Evolutionary conservation across 352 stramenopile genomes (phyloP).

Genomic region (Saprolegnia diclina): DNA sequence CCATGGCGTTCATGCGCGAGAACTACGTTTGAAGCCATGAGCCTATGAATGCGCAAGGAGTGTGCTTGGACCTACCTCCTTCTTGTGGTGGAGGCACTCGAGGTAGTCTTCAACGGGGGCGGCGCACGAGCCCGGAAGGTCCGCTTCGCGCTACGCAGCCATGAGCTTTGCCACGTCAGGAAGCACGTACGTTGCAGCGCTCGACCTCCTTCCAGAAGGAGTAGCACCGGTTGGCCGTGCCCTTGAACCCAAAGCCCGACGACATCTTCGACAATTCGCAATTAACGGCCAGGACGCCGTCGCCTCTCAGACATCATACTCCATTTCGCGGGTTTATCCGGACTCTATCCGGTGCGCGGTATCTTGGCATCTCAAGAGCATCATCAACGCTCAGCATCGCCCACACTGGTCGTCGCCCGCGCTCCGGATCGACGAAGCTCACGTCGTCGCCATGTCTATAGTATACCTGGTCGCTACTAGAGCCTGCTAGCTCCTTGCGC

Average conservation of each 20-base stretch:
- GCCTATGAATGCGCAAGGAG: not conserved
- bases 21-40: constrained; percentile 38
- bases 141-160: constrained; percentile 62
- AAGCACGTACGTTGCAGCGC: constrained; percentile 88
- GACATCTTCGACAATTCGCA: constrained; percentile 57
- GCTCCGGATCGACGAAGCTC: too few species aligned
- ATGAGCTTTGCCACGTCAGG: constrained; percentile 1
- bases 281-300: not conserved
- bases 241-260: constrained; percentile 92
- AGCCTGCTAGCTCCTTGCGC: too few species aligned
- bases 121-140: constrained; percentile 69
- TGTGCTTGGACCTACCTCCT: constrained; percentile 62
- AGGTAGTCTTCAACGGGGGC: constrained; percentile 92
- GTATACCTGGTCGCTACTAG: too few species aligned
- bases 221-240: constrained; percentile 89
- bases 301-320: not conserved
- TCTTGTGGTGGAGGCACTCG: constrained; percentile 93
- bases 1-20: constrained; percentile 77
- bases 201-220: constrained; percentile 92
- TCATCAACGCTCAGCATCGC: too few species aligned
- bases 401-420: too few species aligned
- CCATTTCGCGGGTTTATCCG: too few species aligned
- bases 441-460: too few species aligned
- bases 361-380: too few species aligned
- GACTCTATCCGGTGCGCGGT: too few species aligned